These are phyloP conservation scores for Eimeria necatrix DNA, from an alignment of 169 alveolate species.

Conservation along the genomic window DNA sequence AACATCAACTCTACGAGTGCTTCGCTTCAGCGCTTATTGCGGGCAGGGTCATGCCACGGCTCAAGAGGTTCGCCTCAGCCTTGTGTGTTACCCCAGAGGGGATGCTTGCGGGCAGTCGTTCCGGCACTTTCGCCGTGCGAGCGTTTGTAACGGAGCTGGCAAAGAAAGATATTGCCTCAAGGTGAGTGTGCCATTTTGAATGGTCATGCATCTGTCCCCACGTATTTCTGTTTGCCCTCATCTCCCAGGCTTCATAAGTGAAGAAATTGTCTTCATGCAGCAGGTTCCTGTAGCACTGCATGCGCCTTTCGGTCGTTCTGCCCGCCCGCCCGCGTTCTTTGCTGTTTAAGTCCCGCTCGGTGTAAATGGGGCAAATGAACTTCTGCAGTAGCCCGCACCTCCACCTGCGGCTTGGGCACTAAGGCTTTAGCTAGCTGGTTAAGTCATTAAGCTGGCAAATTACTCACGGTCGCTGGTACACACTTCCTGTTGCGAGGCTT, in stretches of 20 bases:
- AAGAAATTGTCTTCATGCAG: background rate
- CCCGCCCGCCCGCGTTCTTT: background rate
- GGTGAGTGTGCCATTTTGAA: background rate
- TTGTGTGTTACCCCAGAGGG: slow-evolving; percentile 57
- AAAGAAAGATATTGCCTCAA: slow-evolving; percentile 54
- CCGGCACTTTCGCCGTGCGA: slow-evolving; percentile 69
- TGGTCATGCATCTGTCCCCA: too few relatives aligned
- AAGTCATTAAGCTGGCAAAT: too few relatives aligned
- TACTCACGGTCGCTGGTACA: too few relatives aligned
- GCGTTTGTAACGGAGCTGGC: slow-evolving; percentile 59
- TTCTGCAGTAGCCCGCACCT: too few relatives aligned
- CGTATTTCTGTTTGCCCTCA: too few relatives aligned
- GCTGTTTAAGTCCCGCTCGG: background rate
- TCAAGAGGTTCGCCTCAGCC: slow-evolving; percentile 18
- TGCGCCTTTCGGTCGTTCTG: background rate
- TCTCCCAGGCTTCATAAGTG: too few relatives aligned
- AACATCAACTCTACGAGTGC: slow-evolving; percentile 37
- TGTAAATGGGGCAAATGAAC: too few relatives aligned
- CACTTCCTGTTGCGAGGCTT: too few relatives aligned
- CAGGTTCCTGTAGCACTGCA: background rate
- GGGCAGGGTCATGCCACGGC: slow-evolving; percentile 36
- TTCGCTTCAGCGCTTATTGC: slow-evolving; percentile 70
- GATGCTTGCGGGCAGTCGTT: slow-evolving; percentile 48
- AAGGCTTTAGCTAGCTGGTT: too few relatives aligned
- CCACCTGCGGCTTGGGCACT: too few relatives aligned